Percentiles rank a stretch among this genome's conserved stretches.
phyloP scores from a whole-genome alignment of 2,329 filamentous ascomycete species.

The Alternaria alternata region DNA sequence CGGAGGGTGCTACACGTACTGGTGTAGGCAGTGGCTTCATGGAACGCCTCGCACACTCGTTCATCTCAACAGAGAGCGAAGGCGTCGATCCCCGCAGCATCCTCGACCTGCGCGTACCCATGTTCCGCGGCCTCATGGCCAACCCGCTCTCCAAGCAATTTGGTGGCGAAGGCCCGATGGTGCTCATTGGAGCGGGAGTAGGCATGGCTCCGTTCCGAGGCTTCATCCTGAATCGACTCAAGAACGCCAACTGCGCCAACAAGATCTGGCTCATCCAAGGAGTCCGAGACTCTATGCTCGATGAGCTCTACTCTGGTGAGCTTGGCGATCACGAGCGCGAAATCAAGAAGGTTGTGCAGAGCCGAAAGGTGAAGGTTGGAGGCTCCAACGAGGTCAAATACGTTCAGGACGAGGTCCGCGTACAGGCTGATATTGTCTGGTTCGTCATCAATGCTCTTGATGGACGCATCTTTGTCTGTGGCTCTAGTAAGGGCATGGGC shows the following conservation, averaged over 20 bases:
- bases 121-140: slow-evolving; percentile 98
- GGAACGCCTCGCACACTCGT: slow-evolving; percentile 79
- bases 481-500: slow-evolving; percentile 95
- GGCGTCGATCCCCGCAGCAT: slow-evolving; percentile 55
- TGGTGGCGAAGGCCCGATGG: slow-evolving; percentile 93
- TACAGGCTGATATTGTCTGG: slow-evolving; percentile 97
- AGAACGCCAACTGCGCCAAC: slow-evolving; percentile 95
- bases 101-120: slow-evolving; percentile 79
- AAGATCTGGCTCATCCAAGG: slow-evolving; percentile 98
- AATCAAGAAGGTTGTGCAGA: slow-evolving; percentile 62
- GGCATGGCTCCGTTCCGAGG: slow-evolving; percentile 97
- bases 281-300: slow-evolving; percentile 89
- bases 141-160: slow-evolving; percentile 95
- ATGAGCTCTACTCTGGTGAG: slow-evolving; percentile 96
- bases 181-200: slow-evolving; percentile 94
- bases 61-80: slow-evolving; percentile 71
- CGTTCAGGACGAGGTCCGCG: slow-evolving; percentile 91
- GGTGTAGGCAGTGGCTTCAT: slow-evolving; percentile 94
- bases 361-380: slow-evolving; percentile 53
- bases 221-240: slow-evolving; percentile 92
- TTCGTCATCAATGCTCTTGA: slow-evolving; percentile 97
- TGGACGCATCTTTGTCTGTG: slow-evolving; percentile 94
- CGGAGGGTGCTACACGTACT: slow-evolving; percentile 67
- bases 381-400: slow-evolving; percentile 76
- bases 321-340: slow-evolving; percentile 73